Base-by-base conservation (phyloP, 192 early-diverging fungal genomes). In the Powellomyces hirtus region DNA sequence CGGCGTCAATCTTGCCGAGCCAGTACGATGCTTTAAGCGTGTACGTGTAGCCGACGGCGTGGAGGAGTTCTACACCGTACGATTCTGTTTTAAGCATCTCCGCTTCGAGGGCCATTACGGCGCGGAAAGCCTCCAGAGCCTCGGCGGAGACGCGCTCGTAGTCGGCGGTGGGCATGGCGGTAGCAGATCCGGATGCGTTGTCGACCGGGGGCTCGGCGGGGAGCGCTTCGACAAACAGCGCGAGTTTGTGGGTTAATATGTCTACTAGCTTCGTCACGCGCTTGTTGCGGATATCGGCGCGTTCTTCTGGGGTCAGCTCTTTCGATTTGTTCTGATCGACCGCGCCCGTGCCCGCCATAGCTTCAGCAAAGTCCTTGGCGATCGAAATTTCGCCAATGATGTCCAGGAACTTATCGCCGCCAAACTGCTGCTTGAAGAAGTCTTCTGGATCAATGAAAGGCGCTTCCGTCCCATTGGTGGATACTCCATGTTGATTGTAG, bases 311-410 rank as follows among this genome's bases (percentile, higher is more conserved):
- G 13, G 59, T 69, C 30, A 61, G 34, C 35, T 50, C 64, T 40
- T 62, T 64, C 76, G 73, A 29, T 77, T 80, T 65, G 87, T 74
- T 62, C 88, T 88, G 49, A 77, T 82, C 62, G 77, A 77, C 67
- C 3, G 73, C 79, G 20, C 87, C 90, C 18, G 83, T 80, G 59
- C 80, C 80, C 0, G 81, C 80, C 66, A 92, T 71, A 29, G 91
- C 92, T 45, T 93, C 90, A 52, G 86, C 87, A 78, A 99, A 94
- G 64, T 98, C 95, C 51, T 88, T 81, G 34, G 93, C 94, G 67
- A 99, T 95, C 20, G 92, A 94, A 57, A 99, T 93, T 71, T 98
- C 97, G 33, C 97, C 97, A 77, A 99, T 96, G 74, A 98, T 90
- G 75, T 92, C 90, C n/a, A 90, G 85, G 82, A 99, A 99, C 51